Conservation (phyloP, 768 basidiomycete genomes). For the Russula griseocarnosa region DNA sequence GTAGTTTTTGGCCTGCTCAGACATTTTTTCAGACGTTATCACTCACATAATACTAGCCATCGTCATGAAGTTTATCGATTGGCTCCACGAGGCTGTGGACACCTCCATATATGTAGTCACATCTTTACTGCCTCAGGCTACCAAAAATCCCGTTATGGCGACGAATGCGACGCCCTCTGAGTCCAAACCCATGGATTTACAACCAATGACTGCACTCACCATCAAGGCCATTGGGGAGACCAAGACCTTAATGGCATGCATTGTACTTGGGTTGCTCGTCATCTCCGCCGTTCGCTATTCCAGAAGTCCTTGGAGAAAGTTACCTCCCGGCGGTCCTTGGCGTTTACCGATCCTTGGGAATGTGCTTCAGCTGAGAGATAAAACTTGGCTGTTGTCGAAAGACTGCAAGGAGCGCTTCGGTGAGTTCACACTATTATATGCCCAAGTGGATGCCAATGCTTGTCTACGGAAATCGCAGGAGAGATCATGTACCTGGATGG, state of each 20-base stretch:
- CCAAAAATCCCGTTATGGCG: no score
- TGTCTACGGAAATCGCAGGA: neutral
- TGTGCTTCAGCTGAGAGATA: neutral
- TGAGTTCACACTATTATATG: no score
- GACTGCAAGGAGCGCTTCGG: slow-evolving; percentile 6
- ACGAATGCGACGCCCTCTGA: no score
- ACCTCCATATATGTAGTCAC: no score
- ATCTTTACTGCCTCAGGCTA: no score
- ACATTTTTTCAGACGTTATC: neutral
- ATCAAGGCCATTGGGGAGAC: neutral
- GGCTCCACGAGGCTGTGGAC: no score
- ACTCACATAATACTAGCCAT: no score
- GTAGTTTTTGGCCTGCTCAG: neutral
- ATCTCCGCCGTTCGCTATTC: neutral
- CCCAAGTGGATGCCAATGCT: neutral
- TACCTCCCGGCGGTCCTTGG: slow-evolving; percentile 8
- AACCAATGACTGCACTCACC: neutral
- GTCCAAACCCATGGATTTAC: neutral
- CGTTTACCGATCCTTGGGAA: slow-evolving; percentile 14
- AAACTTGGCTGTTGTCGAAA: neutral
- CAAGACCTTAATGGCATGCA: neutral
- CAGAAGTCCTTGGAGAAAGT: slow-evolving; percentile 9
- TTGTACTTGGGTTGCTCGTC: neutral
- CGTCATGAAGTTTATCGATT: no score
- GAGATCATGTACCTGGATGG: slow-evolving; percentile 30